Conservation (phyloP, 768 basidiomycete genomes). For the Mycena rosella region DNA sequence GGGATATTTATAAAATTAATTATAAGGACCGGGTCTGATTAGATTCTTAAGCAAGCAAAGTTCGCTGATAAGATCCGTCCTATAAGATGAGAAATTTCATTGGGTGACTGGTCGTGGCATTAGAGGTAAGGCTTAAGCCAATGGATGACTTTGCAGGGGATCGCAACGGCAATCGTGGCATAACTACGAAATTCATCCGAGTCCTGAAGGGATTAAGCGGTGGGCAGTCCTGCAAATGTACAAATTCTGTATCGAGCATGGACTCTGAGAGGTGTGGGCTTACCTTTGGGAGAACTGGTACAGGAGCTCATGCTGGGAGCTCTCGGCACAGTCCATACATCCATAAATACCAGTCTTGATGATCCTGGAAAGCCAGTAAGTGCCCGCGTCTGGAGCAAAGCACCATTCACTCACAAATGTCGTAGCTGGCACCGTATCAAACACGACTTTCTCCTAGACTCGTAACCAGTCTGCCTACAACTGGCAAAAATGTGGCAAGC, state of each 20-base stretch:
- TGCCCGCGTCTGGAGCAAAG: background rate
- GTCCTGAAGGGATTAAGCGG: background rate
- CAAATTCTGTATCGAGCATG: constrained; percentile 19
- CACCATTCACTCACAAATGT: background rate
- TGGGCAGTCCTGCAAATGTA: constrained; percentile 33
- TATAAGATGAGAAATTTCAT: too few species aligned
- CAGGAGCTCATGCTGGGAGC: constrained; percentile 24
- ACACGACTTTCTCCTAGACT: constrained; percentile 37
- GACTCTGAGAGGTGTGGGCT: constrained; percentile 28
- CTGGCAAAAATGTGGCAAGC: too few species aligned
- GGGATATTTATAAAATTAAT: too few species aligned
- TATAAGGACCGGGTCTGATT: too few species aligned
- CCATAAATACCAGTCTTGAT: constrained; percentile 26
- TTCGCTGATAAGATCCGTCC: background rate
- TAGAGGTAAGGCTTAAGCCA: too few species aligned
- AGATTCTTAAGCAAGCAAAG: too few species aligned
- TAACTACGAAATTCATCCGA: constrained; percentile 19
- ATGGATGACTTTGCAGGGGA: constrained; percentile 14
- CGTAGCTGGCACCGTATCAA: constrained; percentile 41
- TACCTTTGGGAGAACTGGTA: constrained; percentile 16
- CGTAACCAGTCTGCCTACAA: too few species aligned
- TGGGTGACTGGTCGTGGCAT: too few species aligned
- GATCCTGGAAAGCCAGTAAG: constrained; percentile 30
- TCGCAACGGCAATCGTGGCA: constrained; percentile 19
- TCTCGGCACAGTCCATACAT: constrained; percentile 26